Base-by-base conservation (phyloP, 257 asterid genomes). In the Primulina huaijiensis region DNA sequence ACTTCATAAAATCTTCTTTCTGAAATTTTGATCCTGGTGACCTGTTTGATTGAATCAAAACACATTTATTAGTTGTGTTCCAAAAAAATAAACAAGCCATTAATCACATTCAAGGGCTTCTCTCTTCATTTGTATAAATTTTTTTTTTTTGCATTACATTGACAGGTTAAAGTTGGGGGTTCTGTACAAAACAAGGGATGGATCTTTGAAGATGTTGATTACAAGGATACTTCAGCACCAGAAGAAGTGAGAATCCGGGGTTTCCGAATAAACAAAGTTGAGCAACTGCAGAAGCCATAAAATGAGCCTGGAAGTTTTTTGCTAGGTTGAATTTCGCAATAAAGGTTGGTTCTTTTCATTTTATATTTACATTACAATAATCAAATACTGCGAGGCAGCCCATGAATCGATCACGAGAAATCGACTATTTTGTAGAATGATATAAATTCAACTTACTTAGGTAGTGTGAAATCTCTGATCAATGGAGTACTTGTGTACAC, bases 221-320 rank as follows among this genome's bases (percentile, higher is more conserved):
- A 46, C 23, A 88, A 80, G 78, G 93, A 89, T 67, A 77, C 84
- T 65, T 83, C 96, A 3, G 72, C 72, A 61, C 89, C 93, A 12
- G 99, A 94, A 79, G 97, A 94, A 74, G 83, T 89, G 72, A 86
- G 99, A 74, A 94, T 91, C 77, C 85, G 99, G 68, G 97, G 97
- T 60, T 94, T 89, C 82, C 85, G 76, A 71, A 82, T 89, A 62
- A 85, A 82, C 72, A 89, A 84, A 71, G 78, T 80, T 10, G 97
- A 91, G 84, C 99, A 94, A 81, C 55, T 88, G 83, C 93, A 85
- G 70, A 79, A 67, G 75, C 65, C 78, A 34, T 84, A 63, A 75
- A 59, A 66, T 6, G 92, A 84, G 78, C 83, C 90, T 8, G 98
- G 93, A 27, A 83, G 84, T 61, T 85, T 82, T 80, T 59, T 74